Evolutionary conservation across 2,329 filamentous ascomycete species (phyloP).

Genomic region (Fusarium napiforme): DNA sequence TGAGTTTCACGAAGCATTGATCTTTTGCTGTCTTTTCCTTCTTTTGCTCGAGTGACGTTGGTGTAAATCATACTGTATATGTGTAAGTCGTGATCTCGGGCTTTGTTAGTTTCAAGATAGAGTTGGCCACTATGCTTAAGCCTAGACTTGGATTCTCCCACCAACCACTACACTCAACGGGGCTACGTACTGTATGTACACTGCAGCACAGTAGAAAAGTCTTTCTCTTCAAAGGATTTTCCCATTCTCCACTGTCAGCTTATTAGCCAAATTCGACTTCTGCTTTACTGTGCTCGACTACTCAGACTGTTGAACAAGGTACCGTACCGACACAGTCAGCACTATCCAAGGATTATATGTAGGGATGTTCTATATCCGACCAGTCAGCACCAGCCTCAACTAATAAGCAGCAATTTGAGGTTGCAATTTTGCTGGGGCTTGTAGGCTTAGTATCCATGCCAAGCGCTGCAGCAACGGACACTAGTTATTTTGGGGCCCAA

Average conservation of each 20-base stretch:
- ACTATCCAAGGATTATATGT: conserved; percentile 6
- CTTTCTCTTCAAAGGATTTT: neutral
- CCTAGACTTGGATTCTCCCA: neutral
- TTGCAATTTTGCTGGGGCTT: conserved; percentile 3
- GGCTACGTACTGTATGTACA: neutral
- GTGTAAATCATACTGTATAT: neutral
- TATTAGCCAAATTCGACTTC: conserved; percentile 11
- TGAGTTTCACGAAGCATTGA: neutral
- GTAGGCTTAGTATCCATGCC: neutral
- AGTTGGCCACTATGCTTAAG: conserved; percentile 30
- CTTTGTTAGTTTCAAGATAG: conserved; percentile 15
- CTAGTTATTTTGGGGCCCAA: conserved; percentile 8
- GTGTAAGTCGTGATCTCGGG: neutral
- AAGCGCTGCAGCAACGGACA: conserved; percentile 19
- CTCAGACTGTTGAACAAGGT: neutral
- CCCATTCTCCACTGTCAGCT: conserved; percentile 24
- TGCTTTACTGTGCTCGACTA: neutral
- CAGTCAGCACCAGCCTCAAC: conserved; percentile 34
- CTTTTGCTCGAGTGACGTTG: neutral
- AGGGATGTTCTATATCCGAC: conserved; percentile 4
- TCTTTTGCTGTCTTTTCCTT: neutral
- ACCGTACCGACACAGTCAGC: conserved; percentile 25
- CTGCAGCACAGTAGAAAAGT: neutral
- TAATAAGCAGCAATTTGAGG: conserved; percentile 30
- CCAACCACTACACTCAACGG: neutral